These are phyloP conservation scores for Berberis thunbergii DNA, from an alignment of 164 flowering plant genomes.

Conservation along the genomic window DNA sequence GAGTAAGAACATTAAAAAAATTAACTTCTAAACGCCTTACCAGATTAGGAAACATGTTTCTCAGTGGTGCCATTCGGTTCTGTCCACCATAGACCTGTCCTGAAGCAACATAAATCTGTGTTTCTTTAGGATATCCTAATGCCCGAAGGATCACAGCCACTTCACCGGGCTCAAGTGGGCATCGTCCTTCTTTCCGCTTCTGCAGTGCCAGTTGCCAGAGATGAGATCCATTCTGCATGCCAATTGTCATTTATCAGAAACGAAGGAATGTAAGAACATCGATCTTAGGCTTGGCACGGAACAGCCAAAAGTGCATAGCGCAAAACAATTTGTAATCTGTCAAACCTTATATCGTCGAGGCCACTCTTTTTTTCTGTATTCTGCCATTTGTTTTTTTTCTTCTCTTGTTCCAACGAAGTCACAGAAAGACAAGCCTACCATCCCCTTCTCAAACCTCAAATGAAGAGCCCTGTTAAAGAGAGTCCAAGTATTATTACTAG, in stretches of 20 bases:
- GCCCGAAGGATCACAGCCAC: slow-evolving; percentile 96
- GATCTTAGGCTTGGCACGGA: neutral
- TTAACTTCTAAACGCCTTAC: slow-evolving; percentile 23
- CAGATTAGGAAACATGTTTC: slow-evolving; percentile 97
- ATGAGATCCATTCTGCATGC: slow-evolving; percentile 93
- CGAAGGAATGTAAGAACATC: neutral
- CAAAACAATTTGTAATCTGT: neutral
- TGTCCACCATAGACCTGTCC: slow-evolving; percentile 98
- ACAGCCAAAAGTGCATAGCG: neutral
- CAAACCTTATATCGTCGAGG: slow-evolving; percentile 91
- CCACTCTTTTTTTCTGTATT: slow-evolving; percentile 95
- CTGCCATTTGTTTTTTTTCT: slow-evolving; percentile 87
- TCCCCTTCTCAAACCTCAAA: slow-evolving; percentile 98
- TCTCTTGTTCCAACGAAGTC: slow-evolving; percentile 98
- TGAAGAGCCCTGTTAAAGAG: slow-evolving; percentile 79
- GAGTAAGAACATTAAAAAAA: no score
- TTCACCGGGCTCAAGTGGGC: slow-evolving; percentile 98
- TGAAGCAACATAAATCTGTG: slow-evolving; percentile 98
- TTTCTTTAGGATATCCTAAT: slow-evolving; percentile 96
- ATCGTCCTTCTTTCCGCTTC: slow-evolving; percentile 96
- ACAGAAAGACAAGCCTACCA: slow-evolving; percentile 97
- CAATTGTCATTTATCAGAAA: slow-evolving; percentile 10
- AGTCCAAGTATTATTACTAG: neutral
- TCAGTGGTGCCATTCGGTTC: slow-evolving; percentile 95
- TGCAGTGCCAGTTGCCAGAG: slow-evolving; percentile 93